Conservation (phyloP, 2,329 filamentous ascomycete genomes). For the Paecilomyces sp. region DNA sequence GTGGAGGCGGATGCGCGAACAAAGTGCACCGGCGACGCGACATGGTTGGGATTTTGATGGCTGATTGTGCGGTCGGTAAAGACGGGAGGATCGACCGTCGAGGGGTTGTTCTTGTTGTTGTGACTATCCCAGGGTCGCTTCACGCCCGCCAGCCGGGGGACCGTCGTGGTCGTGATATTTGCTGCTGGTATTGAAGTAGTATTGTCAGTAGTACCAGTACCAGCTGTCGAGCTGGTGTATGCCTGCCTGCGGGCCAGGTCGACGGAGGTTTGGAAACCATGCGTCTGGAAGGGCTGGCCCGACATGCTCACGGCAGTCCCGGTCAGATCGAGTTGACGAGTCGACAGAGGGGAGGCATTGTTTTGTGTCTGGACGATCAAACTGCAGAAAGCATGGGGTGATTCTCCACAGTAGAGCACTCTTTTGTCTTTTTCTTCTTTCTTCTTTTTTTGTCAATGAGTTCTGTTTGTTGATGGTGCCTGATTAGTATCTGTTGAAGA, state of each 20-base stretch:
- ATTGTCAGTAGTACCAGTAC: not conserved
- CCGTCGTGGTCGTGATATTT: constrained; percentile 11
- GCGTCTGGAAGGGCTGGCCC: constrained; percentile 36
- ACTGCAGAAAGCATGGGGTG: not conserved
- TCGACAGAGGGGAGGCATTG: not conserved
- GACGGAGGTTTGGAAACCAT: constrained; percentile 44
- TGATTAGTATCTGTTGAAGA: not conserved
- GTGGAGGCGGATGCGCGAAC: constrained; percentile 19
- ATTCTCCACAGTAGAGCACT: not conserved
- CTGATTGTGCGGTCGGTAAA: not conserved
- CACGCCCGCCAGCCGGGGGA: constrained; percentile 39
- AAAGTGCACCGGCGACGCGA: constrained; percentile 17
- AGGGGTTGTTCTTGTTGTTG: not conserved
- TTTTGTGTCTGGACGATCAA: not conserved
- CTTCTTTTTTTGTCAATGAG: not conserved
- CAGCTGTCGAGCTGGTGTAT: constrained; percentile 12
- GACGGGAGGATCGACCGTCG: not conserved
- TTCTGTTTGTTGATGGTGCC: not conserved
- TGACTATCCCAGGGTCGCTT: constrained; percentile 34
- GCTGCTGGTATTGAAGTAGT: not conserved
- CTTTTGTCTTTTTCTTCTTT: not conserved
- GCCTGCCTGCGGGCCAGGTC: constrained; percentile 34
- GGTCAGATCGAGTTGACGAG: not conserved
- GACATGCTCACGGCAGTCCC: constrained; percentile 16
- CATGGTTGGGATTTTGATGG: constrained; percentile 1